Evolutionary conservation across 2,329 filamentous ascomycete genomes (phyloP).

Genomic region (Capronia americana): DNA sequence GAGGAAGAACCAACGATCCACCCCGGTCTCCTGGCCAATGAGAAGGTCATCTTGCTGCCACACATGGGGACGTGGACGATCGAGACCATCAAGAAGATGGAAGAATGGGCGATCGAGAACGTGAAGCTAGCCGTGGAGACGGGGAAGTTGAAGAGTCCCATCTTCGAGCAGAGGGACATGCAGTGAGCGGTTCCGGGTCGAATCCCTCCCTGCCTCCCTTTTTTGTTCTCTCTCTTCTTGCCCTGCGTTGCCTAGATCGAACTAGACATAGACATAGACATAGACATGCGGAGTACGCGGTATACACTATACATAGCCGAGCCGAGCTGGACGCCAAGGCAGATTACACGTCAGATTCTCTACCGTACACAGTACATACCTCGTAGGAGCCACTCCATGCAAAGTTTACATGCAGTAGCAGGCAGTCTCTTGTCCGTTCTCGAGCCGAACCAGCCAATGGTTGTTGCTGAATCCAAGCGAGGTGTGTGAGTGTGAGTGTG

Average conservation of each 20-base stretch:
- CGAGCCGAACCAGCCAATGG: too few relatives aligned
- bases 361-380: too few relatives aligned
- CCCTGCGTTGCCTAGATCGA: neutral
- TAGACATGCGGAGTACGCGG: too few relatives aligned
- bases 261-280: slow-evolving; percentile 1
- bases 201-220: neutral
- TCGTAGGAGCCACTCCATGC: too few relatives aligned
- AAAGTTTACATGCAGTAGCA: too few relatives aligned
- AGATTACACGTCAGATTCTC: too few relatives aligned
- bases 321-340: too few relatives aligned
- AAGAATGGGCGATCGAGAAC: slow-evolving; percentile 38
- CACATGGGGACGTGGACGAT: slow-evolving; percentile 87
- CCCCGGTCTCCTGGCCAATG: slow-evolving; percentile 72
- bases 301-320: neutral
- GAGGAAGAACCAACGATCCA: slow-evolving; percentile 81
- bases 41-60: slow-evolving; percentile 75
- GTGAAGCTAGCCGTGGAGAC: slow-evolving; percentile 2
- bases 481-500: too few relatives aligned
- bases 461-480: too few relatives aligned
- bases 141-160: slow-evolving; percentile 10
- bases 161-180: slow-evolving; percentile 12
- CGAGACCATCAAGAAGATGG: slow-evolving; percentile 63
- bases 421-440: too few relatives aligned
- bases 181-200: neutral
- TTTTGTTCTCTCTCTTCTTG: neutral